These are phyloP conservation scores for Arabis alpina DNA, from an alignment of 345 rosid genomes.

Conservation along the genomic window DNA sequence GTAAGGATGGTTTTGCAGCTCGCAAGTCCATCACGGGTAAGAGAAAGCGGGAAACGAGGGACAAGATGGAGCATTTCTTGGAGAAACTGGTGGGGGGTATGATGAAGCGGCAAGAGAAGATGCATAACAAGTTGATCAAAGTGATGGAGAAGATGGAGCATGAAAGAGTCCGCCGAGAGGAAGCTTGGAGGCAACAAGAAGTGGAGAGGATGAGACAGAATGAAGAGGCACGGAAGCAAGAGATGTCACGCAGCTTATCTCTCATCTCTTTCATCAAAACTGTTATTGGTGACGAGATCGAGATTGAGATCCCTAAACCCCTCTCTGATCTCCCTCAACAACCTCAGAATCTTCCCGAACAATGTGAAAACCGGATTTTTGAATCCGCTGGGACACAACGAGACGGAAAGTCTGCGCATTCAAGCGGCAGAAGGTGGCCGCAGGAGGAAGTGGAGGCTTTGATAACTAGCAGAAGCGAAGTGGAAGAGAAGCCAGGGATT, in stretches of 20 bases:
- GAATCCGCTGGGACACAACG: constrained; percentile 39
- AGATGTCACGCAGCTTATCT: constrained; percentile 56
- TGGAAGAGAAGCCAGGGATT: constrained; percentile 52
- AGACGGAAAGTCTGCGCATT: constrained; percentile 12
- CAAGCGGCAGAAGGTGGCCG: constrained; percentile 66
- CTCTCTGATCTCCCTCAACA: background rate
- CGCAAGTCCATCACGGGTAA: constrained; percentile 46
- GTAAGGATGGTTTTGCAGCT: too few relatives aligned
- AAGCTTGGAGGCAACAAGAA: constrained; percentile 78
- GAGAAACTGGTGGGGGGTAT: constrained; percentile 57
- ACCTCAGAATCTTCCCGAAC: constrained; percentile 36
- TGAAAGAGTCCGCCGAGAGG: constrained; percentile 68
- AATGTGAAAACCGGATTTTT: constrained; percentile 24
- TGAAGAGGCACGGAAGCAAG: constrained; percentile 60
- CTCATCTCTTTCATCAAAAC: constrained; percentile 68
- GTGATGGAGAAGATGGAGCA: constrained; percentile 67
- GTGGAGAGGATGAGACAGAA: constrained; percentile 63
- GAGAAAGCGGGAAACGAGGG: constrained; percentile 58
- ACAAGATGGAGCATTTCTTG: constrained; percentile 54
- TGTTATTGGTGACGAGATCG: constrained; percentile 50
- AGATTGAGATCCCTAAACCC: constrained; percentile 43
- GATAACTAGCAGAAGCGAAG: constrained; percentile 55
- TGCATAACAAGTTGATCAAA: constrained; percentile 71
- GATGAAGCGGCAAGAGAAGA: constrained; percentile 79
- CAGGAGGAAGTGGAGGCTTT: constrained; percentile 75